These are phyloP conservation scores for Firmiana major DNA, from an alignment of 345 rosid species.

Conservation along the genomic window DNA sequence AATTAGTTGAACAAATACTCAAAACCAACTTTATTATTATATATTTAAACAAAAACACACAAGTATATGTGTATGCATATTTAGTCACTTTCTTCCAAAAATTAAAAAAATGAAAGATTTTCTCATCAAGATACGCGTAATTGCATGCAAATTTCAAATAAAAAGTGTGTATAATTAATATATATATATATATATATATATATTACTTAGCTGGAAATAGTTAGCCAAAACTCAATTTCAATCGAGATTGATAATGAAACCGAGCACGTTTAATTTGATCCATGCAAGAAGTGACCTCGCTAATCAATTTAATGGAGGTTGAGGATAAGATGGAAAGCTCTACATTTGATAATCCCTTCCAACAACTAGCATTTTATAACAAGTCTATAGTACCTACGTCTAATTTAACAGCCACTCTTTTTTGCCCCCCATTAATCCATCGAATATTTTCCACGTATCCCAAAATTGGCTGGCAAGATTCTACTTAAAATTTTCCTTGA, in stretches of 20 bases:
- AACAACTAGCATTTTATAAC: background rate
- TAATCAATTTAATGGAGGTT: slow-evolving; percentile 16
- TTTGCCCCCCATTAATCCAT: background rate
- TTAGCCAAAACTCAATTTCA: background rate
- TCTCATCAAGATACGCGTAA: background rate
- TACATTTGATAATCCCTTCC: slow-evolving; percentile 2
- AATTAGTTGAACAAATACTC: too few species aligned
- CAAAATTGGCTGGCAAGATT: background rate
- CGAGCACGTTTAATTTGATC: background rate
- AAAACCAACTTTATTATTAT: too few species aligned
- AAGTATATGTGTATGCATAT: too few species aligned
- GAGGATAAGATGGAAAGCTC: background rate
- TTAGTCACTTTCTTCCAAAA: background rate
- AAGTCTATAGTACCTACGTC: background rate
- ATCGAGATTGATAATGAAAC: slow-evolving; percentile 12
- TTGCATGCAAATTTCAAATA: background rate
- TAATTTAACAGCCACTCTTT: background rate
- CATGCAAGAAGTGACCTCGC: slow-evolving; percentile 6
- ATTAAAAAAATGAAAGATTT: background rate
- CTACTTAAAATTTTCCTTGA: background rate
- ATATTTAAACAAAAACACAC: background rate
- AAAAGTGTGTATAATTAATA: background rate
- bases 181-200: too few species aligned
- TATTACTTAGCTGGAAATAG: background rate
- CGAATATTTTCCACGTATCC: background rate